These are phyloP conservation scores for Microsporum canis DNA, from an alignment of 2,329 filamentous ascomycete species.

Conservation along the genomic window DNA sequence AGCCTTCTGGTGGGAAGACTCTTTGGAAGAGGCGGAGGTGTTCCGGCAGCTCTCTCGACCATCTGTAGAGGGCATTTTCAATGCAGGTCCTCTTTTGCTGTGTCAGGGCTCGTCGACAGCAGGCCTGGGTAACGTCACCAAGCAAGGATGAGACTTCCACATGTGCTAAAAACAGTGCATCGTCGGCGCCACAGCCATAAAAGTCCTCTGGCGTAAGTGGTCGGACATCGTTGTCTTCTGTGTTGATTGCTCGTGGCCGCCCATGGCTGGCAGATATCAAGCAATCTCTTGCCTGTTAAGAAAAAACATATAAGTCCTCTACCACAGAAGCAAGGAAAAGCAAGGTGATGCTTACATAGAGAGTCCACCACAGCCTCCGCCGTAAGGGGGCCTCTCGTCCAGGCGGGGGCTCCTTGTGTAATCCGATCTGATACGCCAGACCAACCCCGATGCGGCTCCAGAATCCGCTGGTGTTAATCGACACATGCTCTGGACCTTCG, in stretches of 20 bases:
- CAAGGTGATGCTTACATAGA: slow-evolving; percentile 24
- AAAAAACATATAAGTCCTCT: neutral
- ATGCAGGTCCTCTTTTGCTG: slow-evolving; percentile 18
- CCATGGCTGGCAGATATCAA: slow-evolving; percentile 35
- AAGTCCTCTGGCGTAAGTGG: slow-evolving; percentile 29
- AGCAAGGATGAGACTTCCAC: slow-evolving; percentile 33
- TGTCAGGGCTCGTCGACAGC: slow-evolving; percentile 19
- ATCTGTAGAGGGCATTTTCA: slow-evolving; percentile 24
- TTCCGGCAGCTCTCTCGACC: slow-evolving; percentile 27
- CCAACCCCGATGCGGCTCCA: slow-evolving; percentile 35
- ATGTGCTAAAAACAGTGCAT: slow-evolving; percentile 30
- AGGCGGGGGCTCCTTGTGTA: slow-evolving; percentile 32
- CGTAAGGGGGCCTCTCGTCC: slow-evolving; percentile 27
- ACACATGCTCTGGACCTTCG: slow-evolving; percentile 27
- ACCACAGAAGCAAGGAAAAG: neutral
- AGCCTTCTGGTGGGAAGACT: slow-evolving; percentile 8
- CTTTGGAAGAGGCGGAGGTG: slow-evolving; percentile 19
- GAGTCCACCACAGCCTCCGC: slow-evolving; percentile 35
- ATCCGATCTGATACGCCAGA: slow-evolving; percentile 34
- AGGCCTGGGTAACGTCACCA: slow-evolving; percentile 21
- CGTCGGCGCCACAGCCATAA: slow-evolving; percentile 18
- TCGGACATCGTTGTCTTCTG: slow-evolving; percentile 30
- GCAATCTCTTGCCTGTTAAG: slow-evolving; percentile 26
- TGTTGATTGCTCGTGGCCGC: slow-evolving; percentile 30
- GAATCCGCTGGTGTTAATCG: slow-evolving; percentile 35